Percentiles rank a stretch among this genome's conserved stretches.
Conservation (phyloP, 2,329 filamentous ascomycete species). For the Penicillium sp. region DNA sequence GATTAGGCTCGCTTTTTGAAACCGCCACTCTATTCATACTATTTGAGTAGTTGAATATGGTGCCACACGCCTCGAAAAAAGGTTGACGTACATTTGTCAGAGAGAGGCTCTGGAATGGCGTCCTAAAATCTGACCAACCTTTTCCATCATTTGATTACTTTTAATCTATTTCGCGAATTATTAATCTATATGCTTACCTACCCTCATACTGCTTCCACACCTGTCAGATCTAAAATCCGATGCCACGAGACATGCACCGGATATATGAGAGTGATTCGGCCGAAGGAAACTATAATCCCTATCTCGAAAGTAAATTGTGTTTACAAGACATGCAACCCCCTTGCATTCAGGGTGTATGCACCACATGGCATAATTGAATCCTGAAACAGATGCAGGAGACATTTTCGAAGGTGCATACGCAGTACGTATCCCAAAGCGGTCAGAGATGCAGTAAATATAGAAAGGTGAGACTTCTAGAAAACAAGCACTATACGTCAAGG, state of each 20-base stretch:
- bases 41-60: neutral
- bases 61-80: neutral
- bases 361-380: slow-evolving; percentile 1
- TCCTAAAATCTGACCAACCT: neutral
- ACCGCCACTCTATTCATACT: neutral
- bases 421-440: neutral
- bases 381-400: slow-evolving; percentile 6
- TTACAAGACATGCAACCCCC: neutral
- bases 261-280: neutral
- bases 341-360: neutral
- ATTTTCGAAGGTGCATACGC: neutral
- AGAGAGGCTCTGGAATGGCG: neutral
- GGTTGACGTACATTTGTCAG: neutral
- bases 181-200: neutral
- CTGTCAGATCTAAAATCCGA: neutral
- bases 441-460: neutral
- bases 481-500: neutral
- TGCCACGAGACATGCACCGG: neutral
- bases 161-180: too few species aligned
- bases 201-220: neutral
- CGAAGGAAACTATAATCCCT: neutral
- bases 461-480: neutral
- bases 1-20: neutral
- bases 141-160: neutral
- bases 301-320: neutral